Conservation (phyloP, 192 early-diverging fungal species). For the Thamnidium elegans region DNA sequence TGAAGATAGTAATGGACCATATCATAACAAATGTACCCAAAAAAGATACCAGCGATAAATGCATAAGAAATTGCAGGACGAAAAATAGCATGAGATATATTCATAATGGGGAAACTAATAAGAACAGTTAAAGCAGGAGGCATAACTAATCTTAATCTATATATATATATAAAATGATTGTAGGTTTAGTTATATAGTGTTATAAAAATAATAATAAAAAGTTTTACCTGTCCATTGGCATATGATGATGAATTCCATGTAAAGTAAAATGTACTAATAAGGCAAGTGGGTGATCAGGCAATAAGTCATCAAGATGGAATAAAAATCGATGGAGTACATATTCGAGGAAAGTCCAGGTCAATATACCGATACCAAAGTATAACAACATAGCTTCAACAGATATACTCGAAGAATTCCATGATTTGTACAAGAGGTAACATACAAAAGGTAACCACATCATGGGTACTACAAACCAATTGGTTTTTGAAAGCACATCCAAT, state of each 20-base stretch:
- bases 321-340: conserved; percentile 90
- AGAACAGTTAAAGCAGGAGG: conserved; percentile 79
- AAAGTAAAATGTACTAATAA: conserved; percentile 82
- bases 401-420: background rate
- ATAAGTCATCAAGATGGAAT: conserved; percentile 86
- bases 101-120: conserved; percentile 61
- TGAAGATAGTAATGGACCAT: conserved; percentile 93
- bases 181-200: no score
- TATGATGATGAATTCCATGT: conserved; percentile 96
- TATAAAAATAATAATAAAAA: background rate
- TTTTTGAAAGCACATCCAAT: conserved; percentile 81
- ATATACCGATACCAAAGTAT: conserved; percentile 62
- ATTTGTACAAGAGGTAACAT: conserved; percentile 41
- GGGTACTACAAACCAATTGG: conserved; percentile 89
- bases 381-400: conserved; percentile 24
- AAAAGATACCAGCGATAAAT: conserved; percentile 66
- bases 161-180: no score
- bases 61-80: conserved; percentile 58
- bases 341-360: conserved; percentile 84
- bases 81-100: conserved; percentile 51
- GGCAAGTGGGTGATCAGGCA: conserved; percentile 82
- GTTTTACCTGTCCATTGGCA: conserved; percentile 89
- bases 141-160: conserved; percentile 90
- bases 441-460: conserved; percentile 81
- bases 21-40: conserved; percentile 89